Evolutionary conservation across 176 grass and related monocot genomes (phyloP).

Genomic region (Lolium perenne): DNA sequence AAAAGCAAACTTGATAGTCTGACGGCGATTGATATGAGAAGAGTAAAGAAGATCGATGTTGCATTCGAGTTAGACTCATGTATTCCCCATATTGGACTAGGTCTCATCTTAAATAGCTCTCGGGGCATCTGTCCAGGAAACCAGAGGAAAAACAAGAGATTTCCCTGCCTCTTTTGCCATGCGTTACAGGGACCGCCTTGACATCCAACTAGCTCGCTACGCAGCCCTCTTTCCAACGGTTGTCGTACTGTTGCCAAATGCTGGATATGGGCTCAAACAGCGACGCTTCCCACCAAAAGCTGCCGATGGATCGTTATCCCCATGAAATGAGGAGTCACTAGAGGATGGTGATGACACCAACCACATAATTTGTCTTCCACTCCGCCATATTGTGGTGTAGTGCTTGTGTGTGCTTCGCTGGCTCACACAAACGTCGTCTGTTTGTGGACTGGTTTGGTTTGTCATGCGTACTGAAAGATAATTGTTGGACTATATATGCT

Average conservation of each 20-base stretch:
- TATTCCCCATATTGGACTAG: neutral
- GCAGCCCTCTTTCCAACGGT: neutral
- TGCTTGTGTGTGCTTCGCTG: neutral
- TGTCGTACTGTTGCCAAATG: neutral
- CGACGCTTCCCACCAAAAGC: slow-evolving; percentile 29
- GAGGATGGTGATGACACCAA: slow-evolving; percentile 34
- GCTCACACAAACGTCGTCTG: neutral
- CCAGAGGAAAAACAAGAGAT: neutral
- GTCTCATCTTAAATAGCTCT: neutral
- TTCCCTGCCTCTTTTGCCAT: neutral
- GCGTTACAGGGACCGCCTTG: neutral
- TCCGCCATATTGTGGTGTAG: neutral
- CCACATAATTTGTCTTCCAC: slow-evolving; percentile 14
- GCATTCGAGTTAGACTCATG: neutral
- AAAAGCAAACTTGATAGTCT: neutral
- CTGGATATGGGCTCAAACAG: slow-evolving; percentile 32
- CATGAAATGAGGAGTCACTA: neutral
- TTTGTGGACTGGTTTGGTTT: neutral
- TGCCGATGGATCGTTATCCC: slow-evolving; percentile 2
- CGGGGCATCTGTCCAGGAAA: neutral
- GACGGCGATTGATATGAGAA: neutral
- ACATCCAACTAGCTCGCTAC: slow-evolving; percentile 41
- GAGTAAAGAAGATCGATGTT: neutral
- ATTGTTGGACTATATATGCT: slow-evolving; percentile 20
- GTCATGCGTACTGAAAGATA: neutral